Evolutionary conservation across 2,329 filamentous ascomycete genomes (phyloP).

Genomic region (Ascomycota sp.): DNA sequence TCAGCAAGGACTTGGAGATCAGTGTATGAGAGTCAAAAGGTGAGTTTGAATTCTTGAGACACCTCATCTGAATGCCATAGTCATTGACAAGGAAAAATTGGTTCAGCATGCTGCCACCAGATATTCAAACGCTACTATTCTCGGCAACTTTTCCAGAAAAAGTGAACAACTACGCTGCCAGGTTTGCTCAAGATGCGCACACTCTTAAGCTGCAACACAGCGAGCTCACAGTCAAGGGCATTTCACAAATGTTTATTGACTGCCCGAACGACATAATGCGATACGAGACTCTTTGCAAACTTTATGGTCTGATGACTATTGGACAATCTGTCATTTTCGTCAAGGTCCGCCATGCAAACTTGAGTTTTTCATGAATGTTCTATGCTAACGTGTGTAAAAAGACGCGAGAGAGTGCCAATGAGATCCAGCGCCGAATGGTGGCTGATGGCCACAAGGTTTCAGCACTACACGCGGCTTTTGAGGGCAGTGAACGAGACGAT

Average conservation of each 20-base stretch:
- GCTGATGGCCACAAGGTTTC: constrained; percentile 82
- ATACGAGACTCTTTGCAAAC: constrained; percentile 71
- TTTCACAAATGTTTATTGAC: constrained; percentile 95
- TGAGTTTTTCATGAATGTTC: no score
- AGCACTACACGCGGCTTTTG: constrained; percentile 71
- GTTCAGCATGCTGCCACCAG: constrained; percentile 46
- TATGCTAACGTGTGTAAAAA: constrained; percentile 12
- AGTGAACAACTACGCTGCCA: constrained; percentile 64
- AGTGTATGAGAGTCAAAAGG: constrained; percentile 79
- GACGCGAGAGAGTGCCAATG: constrained; percentile 67
- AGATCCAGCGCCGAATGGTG: constrained; percentile 73
- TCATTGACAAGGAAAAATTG: no score
- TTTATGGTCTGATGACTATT: constrained; percentile 92
- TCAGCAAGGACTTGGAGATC: constrained; percentile 82
- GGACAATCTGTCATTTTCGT: constrained; percentile 97
- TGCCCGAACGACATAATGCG: constrained; percentile 67
- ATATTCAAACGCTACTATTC: constrained; percentile 79
- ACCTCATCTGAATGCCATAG: no score
- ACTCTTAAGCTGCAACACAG: constrained; percentile 73
- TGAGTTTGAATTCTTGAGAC: constrained; percentile 14
- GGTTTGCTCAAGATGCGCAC: constrained; percentile 73
- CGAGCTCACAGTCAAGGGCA: constrained; percentile 88
- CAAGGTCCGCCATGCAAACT: constrained; percentile 32
- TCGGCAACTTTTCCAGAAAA: constrained; percentile 82
- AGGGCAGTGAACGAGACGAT: constrained; percentile 62